Conservation (phyloP, 192 early-diverging fungal genomes). For the Coemansia javaensis region DNA sequence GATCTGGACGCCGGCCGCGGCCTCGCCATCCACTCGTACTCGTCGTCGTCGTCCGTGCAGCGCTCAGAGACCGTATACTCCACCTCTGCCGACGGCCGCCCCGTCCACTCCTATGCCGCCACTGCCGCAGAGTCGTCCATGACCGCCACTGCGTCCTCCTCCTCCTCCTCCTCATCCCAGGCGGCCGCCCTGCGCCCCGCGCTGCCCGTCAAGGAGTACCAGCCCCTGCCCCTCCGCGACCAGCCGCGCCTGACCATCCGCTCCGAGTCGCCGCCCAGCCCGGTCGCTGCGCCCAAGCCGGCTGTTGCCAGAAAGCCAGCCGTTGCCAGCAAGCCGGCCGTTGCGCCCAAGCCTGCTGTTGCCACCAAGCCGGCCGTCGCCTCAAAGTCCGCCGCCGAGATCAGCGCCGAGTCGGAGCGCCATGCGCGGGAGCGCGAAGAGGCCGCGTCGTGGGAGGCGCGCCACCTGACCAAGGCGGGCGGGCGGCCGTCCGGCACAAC, state of each 20-base stretch:
- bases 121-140: too few species aligned
- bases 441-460: conserved; percentile 14
- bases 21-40: background rate
- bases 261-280: conserved; percentile 8
- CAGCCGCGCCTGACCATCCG: background rate
- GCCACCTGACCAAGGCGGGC: too few species aligned
- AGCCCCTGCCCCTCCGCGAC: too few species aligned
- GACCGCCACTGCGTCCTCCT: background rate
- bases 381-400: conserved; percentile 1
- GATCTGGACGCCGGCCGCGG: conserved; percentile 6
- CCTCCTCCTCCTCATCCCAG: too few species aligned
- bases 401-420: background rate
- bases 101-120: too few species aligned
- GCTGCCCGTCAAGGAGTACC: too few species aligned
- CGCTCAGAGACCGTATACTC: background rate
- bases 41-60: background rate
- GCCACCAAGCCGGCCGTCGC: background rate
- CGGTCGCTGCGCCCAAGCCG: conserved; percentile 6
- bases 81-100: background rate
- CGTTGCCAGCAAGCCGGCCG: background rate
- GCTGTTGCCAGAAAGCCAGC: too few species aligned
- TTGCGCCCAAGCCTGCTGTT: background rate
- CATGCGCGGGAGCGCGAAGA: conserved; percentile 14
- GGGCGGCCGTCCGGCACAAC: too few species aligned
- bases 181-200: too few species aligned